phyloP scores from a whole-genome alignment of 768 basidiomycete genomes.

The Hirschioporus abietinus region DNA sequence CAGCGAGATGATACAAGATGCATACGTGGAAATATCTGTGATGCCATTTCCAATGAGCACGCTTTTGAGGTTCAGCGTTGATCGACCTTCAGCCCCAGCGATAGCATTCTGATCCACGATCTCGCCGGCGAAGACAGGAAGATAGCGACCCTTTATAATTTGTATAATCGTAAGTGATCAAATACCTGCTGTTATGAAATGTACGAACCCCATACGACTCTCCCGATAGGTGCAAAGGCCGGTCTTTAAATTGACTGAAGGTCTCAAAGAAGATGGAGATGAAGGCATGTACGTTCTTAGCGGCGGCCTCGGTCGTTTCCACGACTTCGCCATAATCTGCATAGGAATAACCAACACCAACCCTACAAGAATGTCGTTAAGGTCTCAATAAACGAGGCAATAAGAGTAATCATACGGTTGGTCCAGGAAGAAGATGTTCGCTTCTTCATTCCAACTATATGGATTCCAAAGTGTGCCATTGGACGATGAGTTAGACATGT shows the following conservation, averaged over 20 bases:
- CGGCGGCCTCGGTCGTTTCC: constrained; percentile 76
- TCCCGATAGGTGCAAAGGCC: constrained; percentile 67
- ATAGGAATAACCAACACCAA: constrained; percentile 69
- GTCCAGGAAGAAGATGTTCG: constrained; percentile 69
- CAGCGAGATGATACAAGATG: not conserved
- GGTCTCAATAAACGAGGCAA: constrained; percentile 9
- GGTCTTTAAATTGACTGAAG: constrained; percentile 64
- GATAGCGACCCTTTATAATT: constrained; percentile 55
- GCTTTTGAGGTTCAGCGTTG: constrained; percentile 58
- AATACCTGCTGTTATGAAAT: not conserved
- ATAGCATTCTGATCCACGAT: constrained; percentile 67
- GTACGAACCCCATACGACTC: constrained; percentile 5
- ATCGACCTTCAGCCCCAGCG: constrained; percentile 43
- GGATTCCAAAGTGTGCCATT: constrained; percentile 64
- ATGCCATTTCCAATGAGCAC: constrained; percentile 75
- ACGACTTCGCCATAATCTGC: constrained; percentile 64
- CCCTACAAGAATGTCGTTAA: constrained; percentile 27
- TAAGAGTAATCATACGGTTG: constrained; percentile 37
- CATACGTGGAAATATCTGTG: constrained; percentile 48
- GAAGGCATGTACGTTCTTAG: constrained; percentile 70
- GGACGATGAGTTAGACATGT: constrained; percentile 45
- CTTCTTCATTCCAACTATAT: constrained; percentile 58
- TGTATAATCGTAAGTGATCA: not conserved
- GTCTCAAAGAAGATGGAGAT: constrained; percentile 76
- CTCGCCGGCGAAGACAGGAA: constrained; percentile 71